A percentile compares a stretch with the other conserved stretches of the same genome.
phyloP scores from a whole-genome alignment of 2,329 filamentous ascomycete genomes.

The Fusarium incarnatum region DNA sequence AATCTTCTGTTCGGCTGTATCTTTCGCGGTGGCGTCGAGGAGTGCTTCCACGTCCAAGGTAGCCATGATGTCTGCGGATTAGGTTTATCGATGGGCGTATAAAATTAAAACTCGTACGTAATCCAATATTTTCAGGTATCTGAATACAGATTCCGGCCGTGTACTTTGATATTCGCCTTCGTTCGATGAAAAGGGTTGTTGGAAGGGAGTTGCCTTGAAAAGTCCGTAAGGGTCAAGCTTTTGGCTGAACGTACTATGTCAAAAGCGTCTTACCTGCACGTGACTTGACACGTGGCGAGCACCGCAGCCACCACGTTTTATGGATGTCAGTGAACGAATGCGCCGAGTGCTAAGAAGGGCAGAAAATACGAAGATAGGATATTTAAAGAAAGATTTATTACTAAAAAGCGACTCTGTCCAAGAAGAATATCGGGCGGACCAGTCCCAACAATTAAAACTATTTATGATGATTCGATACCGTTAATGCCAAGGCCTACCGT shows the following conservation, averaged over 20 bases:
- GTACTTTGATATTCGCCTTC: conserved; percentile 25
- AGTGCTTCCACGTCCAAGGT: conserved; percentile 85
- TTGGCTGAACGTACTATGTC: conserved; percentile 29
- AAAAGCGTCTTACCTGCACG: conserved; percentile 23
- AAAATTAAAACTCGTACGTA: conserved; percentile 13
- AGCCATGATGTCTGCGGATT: conserved; percentile 55
- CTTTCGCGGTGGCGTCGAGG: conserved; percentile 84
- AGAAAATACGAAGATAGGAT: background rate
- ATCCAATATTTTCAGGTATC: background rate
- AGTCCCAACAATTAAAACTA: conserved; percentile 45
- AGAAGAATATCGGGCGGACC: conserved; percentile 36
- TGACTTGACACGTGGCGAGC: conserved; percentile 39
- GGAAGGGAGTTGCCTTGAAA: conserved; percentile 37
- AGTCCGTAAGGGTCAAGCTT: conserved; percentile 38
- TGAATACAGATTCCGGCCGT: conserved; percentile 15
- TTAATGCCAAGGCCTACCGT: conserved; percentile 42
- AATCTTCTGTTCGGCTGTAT: conserved; percentile 62
- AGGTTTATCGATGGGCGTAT: conserved; percentile 21
- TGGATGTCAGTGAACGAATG: background rate
- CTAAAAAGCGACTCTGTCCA: conserved; percentile 40
- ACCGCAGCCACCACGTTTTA: conserved; percentile 16
- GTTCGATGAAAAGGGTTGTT: conserved; percentile 16
- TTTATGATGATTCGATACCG: conserved; percentile 39
- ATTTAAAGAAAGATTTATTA: conserved; percentile 20
- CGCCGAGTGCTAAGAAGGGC: background rate